Percentiles rank a stretch among this genome's conserved stretches.
These are phyloP conservation scores for Pyricularia grisea DNA, from an alignment of 2,329 filamentous ascomycete genomes.

Conservation along the genomic window DNA sequence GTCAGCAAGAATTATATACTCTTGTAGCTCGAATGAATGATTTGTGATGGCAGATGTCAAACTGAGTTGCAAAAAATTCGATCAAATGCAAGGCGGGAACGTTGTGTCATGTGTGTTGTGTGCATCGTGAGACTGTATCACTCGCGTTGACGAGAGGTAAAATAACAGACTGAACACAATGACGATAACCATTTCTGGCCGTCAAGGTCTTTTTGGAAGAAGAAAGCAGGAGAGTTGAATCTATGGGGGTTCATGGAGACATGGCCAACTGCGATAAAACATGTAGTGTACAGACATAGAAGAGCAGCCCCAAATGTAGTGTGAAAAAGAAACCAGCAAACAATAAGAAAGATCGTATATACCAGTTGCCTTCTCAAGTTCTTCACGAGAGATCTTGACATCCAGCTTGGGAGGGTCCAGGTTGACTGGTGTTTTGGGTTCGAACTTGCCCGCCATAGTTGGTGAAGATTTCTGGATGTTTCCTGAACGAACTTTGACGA, in stretches of 20 bases:
- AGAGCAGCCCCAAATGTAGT: not conserved
- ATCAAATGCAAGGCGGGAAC: not conserved
- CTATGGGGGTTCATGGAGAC: not conserved
- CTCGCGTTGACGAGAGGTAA: not conserved
- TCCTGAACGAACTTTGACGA: not conserved
- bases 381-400: conserved; percentile 72
- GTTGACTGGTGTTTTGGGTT: conserved; percentile 66
- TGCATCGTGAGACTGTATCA: not conserved
- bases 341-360: conserved; percentile 23
- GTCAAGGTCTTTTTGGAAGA: not conserved
- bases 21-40: not conserved
- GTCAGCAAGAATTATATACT: not conserved
- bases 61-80: not conserved
- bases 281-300: not conserved
- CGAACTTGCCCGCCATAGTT: conserved; percentile 57
- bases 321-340: not conserved
- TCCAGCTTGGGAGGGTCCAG: conserved; percentile 72
- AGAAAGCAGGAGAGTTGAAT: not conserved
- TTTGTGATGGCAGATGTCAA: not conserved
- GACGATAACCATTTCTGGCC: not conserved
- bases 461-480: not conserved
- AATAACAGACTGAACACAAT: not conserved
- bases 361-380: conserved; percentile 79
- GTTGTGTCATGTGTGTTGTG: not conserved
- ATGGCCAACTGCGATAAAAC: not conserved